These are phyloP conservation scores for Pisolithus thermaeus DNA, from an alignment of 1,284 basidiomycete genomes.

Conservation along the genomic window DNA sequence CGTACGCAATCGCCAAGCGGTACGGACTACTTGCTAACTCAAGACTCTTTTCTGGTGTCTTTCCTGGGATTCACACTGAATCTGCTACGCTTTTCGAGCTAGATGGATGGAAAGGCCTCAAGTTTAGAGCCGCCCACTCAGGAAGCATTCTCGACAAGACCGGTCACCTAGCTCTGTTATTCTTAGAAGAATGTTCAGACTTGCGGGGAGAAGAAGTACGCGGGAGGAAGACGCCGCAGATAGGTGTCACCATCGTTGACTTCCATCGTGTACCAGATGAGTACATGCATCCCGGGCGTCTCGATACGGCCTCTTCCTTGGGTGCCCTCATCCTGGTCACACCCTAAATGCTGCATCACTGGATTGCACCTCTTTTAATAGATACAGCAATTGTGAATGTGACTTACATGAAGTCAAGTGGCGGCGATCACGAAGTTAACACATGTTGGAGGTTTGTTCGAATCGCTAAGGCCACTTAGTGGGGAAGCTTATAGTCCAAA, in stretches of 20 bases:
- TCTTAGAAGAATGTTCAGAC: conserved; percentile 16
- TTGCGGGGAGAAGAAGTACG: too few relatives aligned
- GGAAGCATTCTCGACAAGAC: conserved; percentile 24
- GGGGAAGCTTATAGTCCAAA: too few relatives aligned
- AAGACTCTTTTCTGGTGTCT: conserved; percentile 23
- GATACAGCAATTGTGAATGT: too few relatives aligned
- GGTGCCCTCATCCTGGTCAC: conserved; percentile 24
- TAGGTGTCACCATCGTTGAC: too few relatives aligned
- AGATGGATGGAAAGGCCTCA: conserved; percentile 24
- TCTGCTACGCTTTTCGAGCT: conserved; percentile 23
- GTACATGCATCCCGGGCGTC: conserved; percentile 2
- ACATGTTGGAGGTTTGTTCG: too few relatives aligned
- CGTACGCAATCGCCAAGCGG: conserved; percentile 18
- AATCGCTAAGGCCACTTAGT: too few relatives aligned
- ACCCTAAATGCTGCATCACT: too few relatives aligned
- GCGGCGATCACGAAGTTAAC: too few relatives aligned
- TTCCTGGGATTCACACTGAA: conserved; percentile 24
- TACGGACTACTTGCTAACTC: conserved; percentile 14
- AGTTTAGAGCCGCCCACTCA: conserved; percentile 22
- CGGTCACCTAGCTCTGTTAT: conserved; percentile 21
- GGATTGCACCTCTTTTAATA: too few relatives aligned
- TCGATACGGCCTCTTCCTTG: neutral
- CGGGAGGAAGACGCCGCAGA: too few relatives aligned
- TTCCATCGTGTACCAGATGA: conserved; percentile 2
- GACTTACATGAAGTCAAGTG: too few relatives aligned